A percentile compares a stretch with the other conserved stretches of the same genome.
Conservation (phyloP, 2,329 filamentous ascomycete genomes). For the Pseudogymnoascus pannorum region DNA sequence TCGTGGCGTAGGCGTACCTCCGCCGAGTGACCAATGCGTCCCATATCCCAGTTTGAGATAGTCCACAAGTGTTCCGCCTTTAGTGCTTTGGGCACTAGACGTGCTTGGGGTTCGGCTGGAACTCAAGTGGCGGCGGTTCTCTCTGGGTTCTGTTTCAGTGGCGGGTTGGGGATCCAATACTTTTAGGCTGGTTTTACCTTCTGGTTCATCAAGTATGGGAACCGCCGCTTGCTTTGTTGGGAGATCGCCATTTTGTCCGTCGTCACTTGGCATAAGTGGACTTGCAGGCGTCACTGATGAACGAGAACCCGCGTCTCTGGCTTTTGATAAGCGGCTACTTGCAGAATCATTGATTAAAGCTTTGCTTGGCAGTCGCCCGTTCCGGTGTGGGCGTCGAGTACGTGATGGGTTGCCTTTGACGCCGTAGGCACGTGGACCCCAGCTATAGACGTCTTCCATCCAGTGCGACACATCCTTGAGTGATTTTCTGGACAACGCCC, state of each 20-base stretch:
- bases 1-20: conserved; percentile 16
- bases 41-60: conserved; percentile 62
- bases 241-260: neutral
- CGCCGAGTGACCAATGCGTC: conserved; percentile 53
- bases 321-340: conserved; percentile 24
- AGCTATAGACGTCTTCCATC: conserved; percentile 81
- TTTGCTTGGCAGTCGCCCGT: neutral
- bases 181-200: neutral
- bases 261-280: neutral
- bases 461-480: conserved; percentile 69
- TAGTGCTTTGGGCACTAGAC: conserved; percentile 6
- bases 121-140: conserved; percentile 11
- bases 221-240: neutral
- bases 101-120: conserved; percentile 6
- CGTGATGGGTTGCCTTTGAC: conserved; percentile 71
- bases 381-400: conserved; percentile 34
- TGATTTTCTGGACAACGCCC: conserved; percentile 63
- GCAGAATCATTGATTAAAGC: conserved; percentile 16
- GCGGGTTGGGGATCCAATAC: conserved; percentile 1
- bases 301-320: neutral
- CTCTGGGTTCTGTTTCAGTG: neutral
- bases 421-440: conserved; percentile 79
- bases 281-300: neutral
- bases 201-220: neutral
- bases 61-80: conserved; percentile 43